Conservation (phyloP, 1,284 basidiomycete species). For the Puccinia sorghi region DNA sequence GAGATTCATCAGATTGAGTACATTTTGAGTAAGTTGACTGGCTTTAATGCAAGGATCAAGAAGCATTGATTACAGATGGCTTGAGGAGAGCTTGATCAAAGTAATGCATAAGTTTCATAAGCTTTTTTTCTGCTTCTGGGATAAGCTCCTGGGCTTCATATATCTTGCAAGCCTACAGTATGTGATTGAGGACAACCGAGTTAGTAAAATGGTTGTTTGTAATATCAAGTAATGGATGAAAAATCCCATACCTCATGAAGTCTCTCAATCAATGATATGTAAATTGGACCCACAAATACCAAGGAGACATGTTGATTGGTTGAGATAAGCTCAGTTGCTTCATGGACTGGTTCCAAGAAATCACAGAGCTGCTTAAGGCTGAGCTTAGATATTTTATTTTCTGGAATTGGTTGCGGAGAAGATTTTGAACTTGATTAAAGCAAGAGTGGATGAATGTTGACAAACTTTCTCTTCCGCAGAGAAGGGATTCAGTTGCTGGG, state of each 20-base stretch:
- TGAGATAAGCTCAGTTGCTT: background rate
- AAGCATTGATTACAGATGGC: background rate
- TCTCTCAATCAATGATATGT: background rate
- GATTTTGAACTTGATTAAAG: no score
- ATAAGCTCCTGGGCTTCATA: conserved; percentile 5
- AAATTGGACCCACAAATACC: background rate
- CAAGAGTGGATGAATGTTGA: no score
- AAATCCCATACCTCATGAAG: conserved; percentile 1
- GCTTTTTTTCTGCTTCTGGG: background rate
- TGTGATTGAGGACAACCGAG: background rate
- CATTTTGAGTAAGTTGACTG: no score
- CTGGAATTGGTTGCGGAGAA: no score
- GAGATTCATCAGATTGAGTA: background rate
- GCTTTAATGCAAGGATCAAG: background rate
- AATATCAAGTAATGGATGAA: background rate
- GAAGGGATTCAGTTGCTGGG: no score
- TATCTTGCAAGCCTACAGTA: background rate
- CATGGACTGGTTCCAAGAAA: background rate
- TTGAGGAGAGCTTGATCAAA: background rate
- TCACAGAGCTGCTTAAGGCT: background rate
- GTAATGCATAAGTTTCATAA: background rate
- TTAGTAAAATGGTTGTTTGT: background rate
- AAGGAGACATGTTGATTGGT: background rate
- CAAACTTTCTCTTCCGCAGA: no score
- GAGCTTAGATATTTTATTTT: no score